phyloP scores from a whole-genome alignment of 225 moss, liverwort and hornwort species.

The Bryoerythrophyllum caledonicum region DNA sequence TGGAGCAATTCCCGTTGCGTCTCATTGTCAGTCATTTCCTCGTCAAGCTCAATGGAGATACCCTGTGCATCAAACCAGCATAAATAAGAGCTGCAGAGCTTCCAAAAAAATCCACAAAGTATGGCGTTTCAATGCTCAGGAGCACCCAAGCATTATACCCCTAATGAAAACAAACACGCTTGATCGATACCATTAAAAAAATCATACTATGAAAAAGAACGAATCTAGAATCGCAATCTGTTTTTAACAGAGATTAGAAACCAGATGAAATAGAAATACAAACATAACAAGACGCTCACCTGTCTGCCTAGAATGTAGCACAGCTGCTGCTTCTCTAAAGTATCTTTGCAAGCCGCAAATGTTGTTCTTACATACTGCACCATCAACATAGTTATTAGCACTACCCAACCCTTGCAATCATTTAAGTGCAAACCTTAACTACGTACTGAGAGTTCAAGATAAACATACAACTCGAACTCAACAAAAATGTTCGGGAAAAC shows the following conservation, averaged over 20 bases:
- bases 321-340: slow-evolving; percentile 88
- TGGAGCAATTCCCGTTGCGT: slow-evolving; percentile 77
- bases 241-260: slow-evolving; percentile 1
- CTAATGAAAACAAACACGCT: not conserved
- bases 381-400: slow-evolving; percentile 32
- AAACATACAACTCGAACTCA: not conserved
- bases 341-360: slow-evolving; percentile 80
- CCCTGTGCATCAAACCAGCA: slow-evolving; percentile 50
- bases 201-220: not conserved
- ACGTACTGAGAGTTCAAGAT: not conserved
- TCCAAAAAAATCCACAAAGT: not conserved
- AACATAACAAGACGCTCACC: slow-evolving; percentile 40
- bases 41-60: slow-evolving; percentile 78
- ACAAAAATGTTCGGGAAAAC: not conserved
- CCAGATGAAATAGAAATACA: not conserved
- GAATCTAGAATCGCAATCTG: not conserved
- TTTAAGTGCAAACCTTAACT: not conserved
- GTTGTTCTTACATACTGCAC: slow-evolving; percentile 77
- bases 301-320: slow-evolving; percentile 93
- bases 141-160: not conserved
- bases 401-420: not conserved
- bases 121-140: not conserved
- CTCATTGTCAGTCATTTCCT: slow-evolving; percentile 59
- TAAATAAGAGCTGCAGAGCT: slow-evolving; percentile 15
- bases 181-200: not conserved